Base-by-base conservation (phyloP, 306 rosid genomes). In the Cicer yamashitae region DNA sequence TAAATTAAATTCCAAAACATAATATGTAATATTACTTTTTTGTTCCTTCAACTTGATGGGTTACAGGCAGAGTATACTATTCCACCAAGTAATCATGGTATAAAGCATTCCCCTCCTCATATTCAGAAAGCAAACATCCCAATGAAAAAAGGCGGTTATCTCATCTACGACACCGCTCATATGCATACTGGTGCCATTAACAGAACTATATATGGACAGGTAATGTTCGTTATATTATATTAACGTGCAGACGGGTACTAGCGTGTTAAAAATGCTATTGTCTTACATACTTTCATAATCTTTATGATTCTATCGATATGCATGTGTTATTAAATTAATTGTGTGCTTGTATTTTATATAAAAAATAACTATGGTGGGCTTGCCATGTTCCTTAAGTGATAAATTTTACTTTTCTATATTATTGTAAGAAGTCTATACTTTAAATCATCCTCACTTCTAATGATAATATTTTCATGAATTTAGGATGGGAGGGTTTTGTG, bases 61-160 rank as follows among this genome's bases (percentile, higher is more conserved):
- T 25, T 25, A 25, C 34, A 25, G 34, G 34, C 34, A 2, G 34
- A 25, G 34, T 25, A 25, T 25, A 3, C 34, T 25, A 25, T 25
- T 25, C 34, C 34, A 25, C 4, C 34, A 25, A 25, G 34, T 25
- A 25, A 25, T 25, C 34, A 25, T 25, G 4, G n/a, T 22, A 10
- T 7, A 7, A 7, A 30, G 7, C 11, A 14, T 1, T 17, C 11
- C 1, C 20, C 12, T 6, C 6, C 4, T 53, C 39, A 71, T 39
- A 30, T 71, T 6, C 37, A 53, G 1, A 71, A 11, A 39, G 17
- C 50, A 54, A 9, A 52, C 6, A 52, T 70, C 7, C 51, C 51
- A 38, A 53, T 70, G 75, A 5, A 50, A 38, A 38, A 18, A 1
- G 76, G 65, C 6, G 76, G 76, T 71, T 40, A 41, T 56, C 41